A percentile compares a stretch with the other conserved stretches of the same genome.
Evolutionary conservation across 495 filamentous ascomycete species (phyloP).

Genomic region (Talaromyces ruber): DNA sequence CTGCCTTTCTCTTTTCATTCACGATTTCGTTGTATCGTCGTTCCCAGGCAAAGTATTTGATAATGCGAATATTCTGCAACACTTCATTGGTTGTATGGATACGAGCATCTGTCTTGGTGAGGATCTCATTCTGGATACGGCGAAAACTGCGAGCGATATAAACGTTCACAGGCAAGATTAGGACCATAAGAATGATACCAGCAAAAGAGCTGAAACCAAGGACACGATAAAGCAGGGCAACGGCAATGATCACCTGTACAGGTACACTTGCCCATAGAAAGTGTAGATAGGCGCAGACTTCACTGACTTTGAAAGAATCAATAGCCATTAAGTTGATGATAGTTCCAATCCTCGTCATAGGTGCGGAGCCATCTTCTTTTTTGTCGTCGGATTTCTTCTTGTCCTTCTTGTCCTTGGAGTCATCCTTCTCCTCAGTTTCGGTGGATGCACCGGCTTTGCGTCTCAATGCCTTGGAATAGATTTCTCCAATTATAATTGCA

Average conservation of each 20-base stretch:
- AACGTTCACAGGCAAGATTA: slow-evolving; percentile 85
- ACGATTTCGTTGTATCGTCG: slow-evolving; percentile 81
- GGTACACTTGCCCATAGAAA: slow-evolving; percentile 82
- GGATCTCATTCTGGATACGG: slow-evolving; percentile 76
- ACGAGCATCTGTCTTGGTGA: slow-evolving; percentile 89
- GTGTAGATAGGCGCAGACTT: slow-evolving; percentile 86
- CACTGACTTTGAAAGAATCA: slow-evolving; percentile 96
- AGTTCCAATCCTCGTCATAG: slow-evolving; percentile 84
- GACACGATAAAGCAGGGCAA: slow-evolving; percentile 74
- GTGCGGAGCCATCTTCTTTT: slow-evolving; percentile 39
- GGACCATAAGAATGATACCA: slow-evolving; percentile 83
- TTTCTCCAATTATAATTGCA: slow-evolving; percentile 93
- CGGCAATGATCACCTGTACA: slow-evolving; percentile 67
- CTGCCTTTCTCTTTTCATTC: slow-evolving; percentile 73
- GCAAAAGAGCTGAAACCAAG: slow-evolving; percentile 91
- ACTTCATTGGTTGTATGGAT: slow-evolving; percentile 97
- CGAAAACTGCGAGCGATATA: slow-evolving; percentile 77
- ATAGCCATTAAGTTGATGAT: slow-evolving; percentile 99
- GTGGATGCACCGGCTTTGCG: slow-evolving; percentile 75
- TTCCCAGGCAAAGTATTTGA: slow-evolving; percentile 99
- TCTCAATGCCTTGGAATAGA: slow-evolving; percentile 94
- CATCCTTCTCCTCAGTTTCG: slow-evolving; percentile 39
- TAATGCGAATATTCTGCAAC: slow-evolving; percentile 94
- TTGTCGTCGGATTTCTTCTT: slow-evolving; percentile 37
- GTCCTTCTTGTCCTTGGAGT: slow-evolving; percentile 46